Evolutionary conservation across 2,329 filamentous ascomycete species (phyloP), one percentile per base, ranked within the genome.

Genomic region (Colletotrichum simmondsii): DNA sequence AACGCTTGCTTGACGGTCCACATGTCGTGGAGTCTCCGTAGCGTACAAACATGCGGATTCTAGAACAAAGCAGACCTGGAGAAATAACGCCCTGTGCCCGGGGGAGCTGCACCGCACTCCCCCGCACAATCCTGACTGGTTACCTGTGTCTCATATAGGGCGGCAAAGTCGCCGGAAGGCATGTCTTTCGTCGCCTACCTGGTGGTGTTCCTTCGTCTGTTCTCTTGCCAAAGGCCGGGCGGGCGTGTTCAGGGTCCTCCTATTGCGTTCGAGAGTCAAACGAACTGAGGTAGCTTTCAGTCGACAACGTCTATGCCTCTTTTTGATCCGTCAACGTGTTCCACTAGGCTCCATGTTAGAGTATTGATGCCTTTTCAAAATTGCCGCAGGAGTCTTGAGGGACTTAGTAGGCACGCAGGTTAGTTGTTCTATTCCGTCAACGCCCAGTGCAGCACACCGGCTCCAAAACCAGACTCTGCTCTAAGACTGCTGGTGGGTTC

Each of bases 51-150:
- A 32, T 30, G 58, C 42, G 68, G 28, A 26, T 32, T 65, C 53
- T 54, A 30, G 66, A 57, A 65, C 59, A n/a, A 46, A 49, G 49
- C 28, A 49, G 52, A n/a, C n/a, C n/a, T n/a, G n/a, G n/a, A 65
- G 49, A 32, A 72, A 59, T 16, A 22, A 61, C 54, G 22, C 26
- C 32, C 26, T 12, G 64, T 57, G 35, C 32, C 32, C 16, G 62
- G 32, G 60, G 61, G n/a, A 53, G 28, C n/a, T 22, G 49, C 30
- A 54, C 16, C 19, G 30, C 14, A 24, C 37, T 54, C n/a, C 46
- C 61, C 61, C 22, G 22, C 22, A 30, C 16, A 14, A 30, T 35
- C 61, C 46, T 28, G 42, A 64, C 46, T 64, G 61, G 49, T 22
- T 64, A 19, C 30, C 30, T 24, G 32, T 54, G 61, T 54, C 61